Evolutionary conservation across 768 basidiomycete species (phyloP).

Genomic region (Serendipita sp.): DNA sequence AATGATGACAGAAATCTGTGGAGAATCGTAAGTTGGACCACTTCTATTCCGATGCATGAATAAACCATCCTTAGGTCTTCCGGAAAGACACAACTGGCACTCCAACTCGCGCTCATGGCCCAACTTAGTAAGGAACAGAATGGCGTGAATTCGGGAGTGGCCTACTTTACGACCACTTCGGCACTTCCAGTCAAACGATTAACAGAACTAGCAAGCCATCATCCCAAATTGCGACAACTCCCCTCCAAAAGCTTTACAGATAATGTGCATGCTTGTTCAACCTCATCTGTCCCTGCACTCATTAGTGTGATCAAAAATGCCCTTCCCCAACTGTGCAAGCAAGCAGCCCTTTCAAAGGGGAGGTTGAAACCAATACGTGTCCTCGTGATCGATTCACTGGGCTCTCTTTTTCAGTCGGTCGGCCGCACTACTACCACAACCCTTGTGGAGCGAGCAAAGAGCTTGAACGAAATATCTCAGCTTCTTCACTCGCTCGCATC

Average conservation of each 20-base stretch:
- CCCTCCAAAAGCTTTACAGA: slow-evolving; percentile 19
- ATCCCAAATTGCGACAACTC: background rate
- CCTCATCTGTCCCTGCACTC: slow-evolving; percentile 39
- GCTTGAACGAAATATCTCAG: slow-evolving; percentile 49
- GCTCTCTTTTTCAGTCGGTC: slow-evolving; percentile 62
- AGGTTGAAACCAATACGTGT: slow-evolving; percentile 49
- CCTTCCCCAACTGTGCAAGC: slow-evolving; percentile 37
- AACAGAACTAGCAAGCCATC: background rate
- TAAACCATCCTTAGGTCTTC: slow-evolving; percentile 44
- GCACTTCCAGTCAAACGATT: slow-evolving; percentile 34
- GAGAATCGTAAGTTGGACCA: slow-evolving; percentile 53
- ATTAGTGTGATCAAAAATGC: slow-evolving; percentile 37
- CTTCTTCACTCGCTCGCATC: slow-evolving; percentile 57
- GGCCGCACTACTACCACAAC: slow-evolving; percentile 43
- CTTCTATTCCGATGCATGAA: background rate
- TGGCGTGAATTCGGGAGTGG: slow-evolving; percentile 50
- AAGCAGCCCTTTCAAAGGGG: slow-evolving; percentile 17
- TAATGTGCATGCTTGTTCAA: slow-evolving; percentile 46
- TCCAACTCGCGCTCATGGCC: slow-evolving; percentile 66
- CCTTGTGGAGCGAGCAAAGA: slow-evolving; percentile 57
- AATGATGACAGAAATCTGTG: slow-evolving; percentile 75
- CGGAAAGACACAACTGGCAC: slow-evolving; percentile 84
- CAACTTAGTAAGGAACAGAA: slow-evolving; percentile 47
- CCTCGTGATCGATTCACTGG: slow-evolving; percentile 75
- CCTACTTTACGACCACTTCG: slow-evolving; percentile 64